phyloP scores from a whole-genome alignment of 192 early-diverging fungal species.

The Backusella parvicylindrica region DNA sequence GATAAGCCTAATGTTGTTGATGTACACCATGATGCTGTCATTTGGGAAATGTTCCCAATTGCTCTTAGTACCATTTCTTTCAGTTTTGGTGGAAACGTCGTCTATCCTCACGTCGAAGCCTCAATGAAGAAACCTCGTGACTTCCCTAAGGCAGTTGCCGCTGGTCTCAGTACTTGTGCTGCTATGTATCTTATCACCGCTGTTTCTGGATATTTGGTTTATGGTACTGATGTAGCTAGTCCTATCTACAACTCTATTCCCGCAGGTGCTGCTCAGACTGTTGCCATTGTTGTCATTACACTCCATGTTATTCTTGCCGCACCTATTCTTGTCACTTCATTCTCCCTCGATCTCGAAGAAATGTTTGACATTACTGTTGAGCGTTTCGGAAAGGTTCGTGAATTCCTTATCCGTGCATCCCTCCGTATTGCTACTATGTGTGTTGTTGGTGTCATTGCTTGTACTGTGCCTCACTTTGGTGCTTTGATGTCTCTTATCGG shows the following conservation, averaged over 20 bases:
- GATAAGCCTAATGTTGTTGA: slow-evolving; percentile 45
- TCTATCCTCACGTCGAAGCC: slow-evolving; percentile 67
- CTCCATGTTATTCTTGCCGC: slow-evolving; percentile 64
- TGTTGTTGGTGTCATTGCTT: slow-evolving; percentile 51
- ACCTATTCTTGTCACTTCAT: slow-evolving; percentile 63
- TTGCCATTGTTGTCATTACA: slow-evolving; percentile 58
- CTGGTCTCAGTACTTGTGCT: slow-evolving; percentile 52
- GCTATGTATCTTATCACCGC: slow-evolving; percentile 63
- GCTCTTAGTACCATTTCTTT: slow-evolving; percentile 64
- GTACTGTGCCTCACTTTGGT: slow-evolving; percentile 76
- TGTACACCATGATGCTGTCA: slow-evolving; percentile 35
- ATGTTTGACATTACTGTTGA: slow-evolving; percentile 42
- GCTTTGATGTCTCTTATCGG: slow-evolving; percentile 79
- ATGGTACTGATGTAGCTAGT: slow-evolving; percentile 48
- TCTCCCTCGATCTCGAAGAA: slow-evolving; percentile 59
- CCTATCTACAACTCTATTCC: slow-evolving; percentile 62
- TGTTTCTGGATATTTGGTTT: slow-evolving; percentile 59
- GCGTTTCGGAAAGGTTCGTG: slow-evolving; percentile 27
- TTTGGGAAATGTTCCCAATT: slow-evolving; percentile 52
- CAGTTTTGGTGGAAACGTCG: slow-evolving; percentile 67
- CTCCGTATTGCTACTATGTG: slow-evolving; percentile 52
- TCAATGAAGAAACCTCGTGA: slow-evolving; percentile 55
- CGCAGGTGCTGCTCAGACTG: slow-evolving; percentile 39
- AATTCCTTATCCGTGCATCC: slow-evolving; percentile 40
- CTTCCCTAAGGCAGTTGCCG: slow-evolving; percentile 53